These are phyloP conservation scores for Aspergillus intermedius DNA, from an alignment of 2,329 filamentous ascomycete species.

Conservation along the genomic window DNA sequence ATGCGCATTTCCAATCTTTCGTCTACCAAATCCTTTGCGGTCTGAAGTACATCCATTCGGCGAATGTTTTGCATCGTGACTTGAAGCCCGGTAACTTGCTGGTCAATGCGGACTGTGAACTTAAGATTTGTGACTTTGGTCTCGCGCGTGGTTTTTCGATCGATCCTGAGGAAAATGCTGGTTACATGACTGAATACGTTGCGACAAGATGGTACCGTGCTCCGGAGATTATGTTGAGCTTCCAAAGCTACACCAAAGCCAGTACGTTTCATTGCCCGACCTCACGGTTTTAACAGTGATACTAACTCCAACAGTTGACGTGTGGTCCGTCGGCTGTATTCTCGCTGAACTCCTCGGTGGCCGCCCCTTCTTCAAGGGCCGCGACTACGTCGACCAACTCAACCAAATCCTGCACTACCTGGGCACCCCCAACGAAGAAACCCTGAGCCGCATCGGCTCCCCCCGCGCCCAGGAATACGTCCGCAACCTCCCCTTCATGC, in stretches of 20 bases:
- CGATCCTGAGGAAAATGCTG: constrained; percentile 95
- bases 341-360: constrained; percentile 92
- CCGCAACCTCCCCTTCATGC: constrained; percentile 89
- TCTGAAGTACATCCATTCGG: constrained; percentile 98
- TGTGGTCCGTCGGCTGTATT: constrained; percentile 98
- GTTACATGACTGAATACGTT: constrained; percentile 99
- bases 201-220: constrained; percentile 98
- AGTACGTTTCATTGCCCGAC: constrained; percentile 58
- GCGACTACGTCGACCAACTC: constrained; percentile 97
- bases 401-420: constrained; percentile 99
- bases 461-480: constrained; percentile 97
- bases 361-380: constrained; percentile 97
- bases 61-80: constrained; percentile 94
- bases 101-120: constrained; percentile 97
- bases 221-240: constrained; percentile 98
- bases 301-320: constrained; percentile 62
- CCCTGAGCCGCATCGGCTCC: constrained; percentile 85
- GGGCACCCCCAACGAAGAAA: constrained; percentile 93
- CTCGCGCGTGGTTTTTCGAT: constrained; percentile 93
- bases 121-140: constrained; percentile 99
- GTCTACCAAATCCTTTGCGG: constrained; percentile 99
- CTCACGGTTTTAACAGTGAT: constrained; percentile 3
- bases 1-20: constrained; percentile 99
- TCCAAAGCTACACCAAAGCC: constrained; percentile 99
- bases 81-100: constrained; percentile 95